A percentile compares a stretch with the other conserved stretches of the same genome.
These are phyloP conservation scores for Arthrinium puccinioides DNA, from an alignment of 2,329 filamentous ascomycete species.

Conservation along the genomic window DNA sequence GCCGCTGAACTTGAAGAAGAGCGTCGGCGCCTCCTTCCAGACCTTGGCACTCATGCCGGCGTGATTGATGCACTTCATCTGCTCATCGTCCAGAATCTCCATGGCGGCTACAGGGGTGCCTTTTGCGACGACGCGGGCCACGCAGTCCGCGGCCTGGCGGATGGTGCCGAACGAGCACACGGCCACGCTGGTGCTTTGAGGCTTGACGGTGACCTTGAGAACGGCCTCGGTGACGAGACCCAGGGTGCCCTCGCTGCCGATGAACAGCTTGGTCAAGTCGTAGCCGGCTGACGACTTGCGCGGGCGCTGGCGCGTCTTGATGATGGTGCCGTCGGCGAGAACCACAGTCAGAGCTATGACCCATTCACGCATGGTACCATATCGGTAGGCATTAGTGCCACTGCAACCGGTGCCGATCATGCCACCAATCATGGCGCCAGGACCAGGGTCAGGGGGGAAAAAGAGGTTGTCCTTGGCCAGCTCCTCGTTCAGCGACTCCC, in stretches of 20 bases:
- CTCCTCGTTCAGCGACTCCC: conserved; percentile 70
- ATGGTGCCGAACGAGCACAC: conserved; percentile 44
- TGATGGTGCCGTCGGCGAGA: conserved; percentile 71
- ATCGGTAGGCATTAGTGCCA: conserved; percentile 77
- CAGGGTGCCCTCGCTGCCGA: conserved; percentile 76
- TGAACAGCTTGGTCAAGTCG: conserved; percentile 70
- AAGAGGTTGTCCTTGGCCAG: conserved; percentile 64
- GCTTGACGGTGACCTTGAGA: conserved; percentile 66
- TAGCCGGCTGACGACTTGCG: conserved; percentile 78
- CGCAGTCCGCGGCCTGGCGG: conserved; percentile 61
- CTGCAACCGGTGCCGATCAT: conserved; percentile 62
- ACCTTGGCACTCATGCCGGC: conserved; percentile 48
- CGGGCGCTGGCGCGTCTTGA: conserved; percentile 72
- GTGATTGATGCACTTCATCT: conserved; percentile 54
- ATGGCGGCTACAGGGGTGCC: conserved; percentile 72
- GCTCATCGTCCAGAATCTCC: conserved; percentile 73
- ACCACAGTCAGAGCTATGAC: conserved; percentile 76
- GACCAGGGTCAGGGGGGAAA: conserved; percentile 79
- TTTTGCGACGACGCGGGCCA: conserved; percentile 61
- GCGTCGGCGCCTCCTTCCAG: conserved; percentile 58
- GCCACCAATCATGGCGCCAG: conserved; percentile 77
- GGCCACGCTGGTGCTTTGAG: conserved; percentile 67
- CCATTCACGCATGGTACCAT: conserved; percentile 87
- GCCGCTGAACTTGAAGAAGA: conserved; percentile 67
- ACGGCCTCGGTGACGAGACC: conserved; percentile 74